These are phyloP conservation scores for Epicoccum nigrum DNA, from an alignment of 2,329 filamentous ascomycete species.

Conservation along the genomic window DNA sequence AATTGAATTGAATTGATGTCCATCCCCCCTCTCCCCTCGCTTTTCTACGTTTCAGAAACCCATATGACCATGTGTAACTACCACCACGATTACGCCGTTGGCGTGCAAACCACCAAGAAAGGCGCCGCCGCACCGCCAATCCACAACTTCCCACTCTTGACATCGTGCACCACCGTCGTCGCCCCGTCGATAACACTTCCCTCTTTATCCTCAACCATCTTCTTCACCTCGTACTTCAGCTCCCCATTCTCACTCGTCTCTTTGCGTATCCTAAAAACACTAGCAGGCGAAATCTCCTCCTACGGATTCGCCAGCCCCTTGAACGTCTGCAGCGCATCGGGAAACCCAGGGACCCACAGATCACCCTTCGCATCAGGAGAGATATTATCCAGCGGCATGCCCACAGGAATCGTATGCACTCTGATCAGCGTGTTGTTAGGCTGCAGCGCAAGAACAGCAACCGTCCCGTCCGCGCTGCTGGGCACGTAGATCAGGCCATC, in stretches of 20 bases:
- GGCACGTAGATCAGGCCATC: conserved; percentile 39
- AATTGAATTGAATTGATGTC: too few relatives aligned
- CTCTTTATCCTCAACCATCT: conserved; percentile 37
- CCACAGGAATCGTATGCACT: conserved; percentile 30
- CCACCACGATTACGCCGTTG: too few relatives aligned
- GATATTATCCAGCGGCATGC: conserved; percentile 39
- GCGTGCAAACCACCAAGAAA: conserved; percentile 16
- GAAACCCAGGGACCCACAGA: conserved; percentile 33
- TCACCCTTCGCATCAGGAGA: conserved; percentile 35
- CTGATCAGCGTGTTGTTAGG: conserved; percentile 22
- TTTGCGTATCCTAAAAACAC: conserved; percentile 12
- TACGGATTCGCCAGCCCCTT: conserved; percentile 27
- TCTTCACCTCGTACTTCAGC: conserved; percentile 29
- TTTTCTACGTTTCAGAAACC: too few relatives aligned
- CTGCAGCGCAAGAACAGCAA: conserved; percentile 31
- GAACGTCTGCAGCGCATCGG: conserved; percentile 9
- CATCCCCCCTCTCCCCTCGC: too few relatives aligned
- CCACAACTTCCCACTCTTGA: conserved; percentile 33
- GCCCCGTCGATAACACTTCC: conserved; percentile 26
- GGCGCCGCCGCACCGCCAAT: conserved; percentile 24
- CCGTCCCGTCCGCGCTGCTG: conserved; percentile 30
- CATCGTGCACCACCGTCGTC: conserved; percentile 37
- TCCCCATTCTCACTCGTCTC: not conserved
- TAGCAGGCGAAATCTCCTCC: conserved; percentile 19
- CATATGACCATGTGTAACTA: too few relatives aligned